Percentiles rank a stretch among this genome's conserved stretches.
These are phyloP conservation scores for Hibiscus trionum DNA, from an alignment of 345 rosid species.

Conservation along the genomic window DNA sequence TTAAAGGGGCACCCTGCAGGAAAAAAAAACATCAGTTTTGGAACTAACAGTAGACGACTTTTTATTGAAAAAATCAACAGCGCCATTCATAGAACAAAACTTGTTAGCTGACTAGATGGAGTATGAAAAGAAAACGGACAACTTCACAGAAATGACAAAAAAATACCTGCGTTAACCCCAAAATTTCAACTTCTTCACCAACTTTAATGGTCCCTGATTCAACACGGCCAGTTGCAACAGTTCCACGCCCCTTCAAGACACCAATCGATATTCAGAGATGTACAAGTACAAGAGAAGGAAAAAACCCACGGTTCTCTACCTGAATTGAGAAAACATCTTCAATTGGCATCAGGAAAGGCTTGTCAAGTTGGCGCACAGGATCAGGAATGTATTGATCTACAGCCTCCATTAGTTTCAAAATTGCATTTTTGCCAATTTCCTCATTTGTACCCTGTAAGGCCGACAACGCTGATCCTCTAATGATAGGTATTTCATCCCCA, in stretches of 20 bases:
- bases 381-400: too few relatives aligned
- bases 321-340: too few relatives aligned
- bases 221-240: constrained; percentile 94
- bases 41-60: not conserved
- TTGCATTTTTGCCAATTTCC: too few relatives aligned
- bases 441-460: too few relatives aligned
- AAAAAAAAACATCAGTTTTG: constrained; percentile 8
- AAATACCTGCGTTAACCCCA: constrained; percentile 67
- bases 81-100: not conserved
- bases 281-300: not conserved
- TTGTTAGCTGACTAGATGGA: not conserved
- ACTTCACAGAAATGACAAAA: not conserved
- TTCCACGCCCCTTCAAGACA: constrained; percentile 85
- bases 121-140: not conserved
- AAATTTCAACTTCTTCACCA: constrained; percentile 95
- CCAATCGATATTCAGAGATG: constrained; percentile 9
- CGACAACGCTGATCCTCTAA: too few relatives aligned
- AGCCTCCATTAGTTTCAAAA: too few relatives aligned
- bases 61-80: not conserved
- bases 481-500: too few relatives aligned
- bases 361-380: too few relatives aligned
- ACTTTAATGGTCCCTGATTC: constrained; percentile 92
- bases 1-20: constrained; percentile 64
- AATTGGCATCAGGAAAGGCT: too few relatives aligned
- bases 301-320: not conserved